Conservation (phyloP, 805 yeast species). For the Pichia rugopelliculosa region DNA sequence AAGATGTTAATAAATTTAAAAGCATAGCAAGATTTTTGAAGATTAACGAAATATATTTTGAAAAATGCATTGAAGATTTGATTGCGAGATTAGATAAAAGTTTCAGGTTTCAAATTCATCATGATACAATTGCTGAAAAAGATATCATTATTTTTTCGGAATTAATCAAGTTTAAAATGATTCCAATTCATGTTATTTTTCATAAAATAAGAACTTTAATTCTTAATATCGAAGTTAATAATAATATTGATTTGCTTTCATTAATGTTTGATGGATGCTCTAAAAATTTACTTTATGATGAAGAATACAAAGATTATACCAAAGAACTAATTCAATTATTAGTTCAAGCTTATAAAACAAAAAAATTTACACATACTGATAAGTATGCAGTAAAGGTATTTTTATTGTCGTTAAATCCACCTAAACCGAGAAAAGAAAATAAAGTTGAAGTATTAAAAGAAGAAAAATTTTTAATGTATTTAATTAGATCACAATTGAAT, state of each 20-base stretch:
- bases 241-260: conserved; percentile 61
- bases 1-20: conserved; percentile 38
- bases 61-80: conserved; percentile 45
- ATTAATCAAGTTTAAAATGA: conserved; percentile 63
- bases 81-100: conserved; percentile 49
- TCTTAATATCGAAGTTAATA: conserved; percentile 40
- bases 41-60: conserved; percentile 42
- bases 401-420: conserved; percentile 49
- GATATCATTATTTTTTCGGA: conserved; percentile 63
- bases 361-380: conserved; percentile 44
- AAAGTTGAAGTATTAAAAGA: conserved; percentile 32
- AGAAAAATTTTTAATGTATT: conserved; percentile 39
- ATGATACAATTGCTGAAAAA: conserved; percentile 44
- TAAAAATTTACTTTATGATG: conserved; percentile 47
- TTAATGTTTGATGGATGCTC: conserved; percentile 74
- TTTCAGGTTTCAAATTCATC: conserved; percentile 53
- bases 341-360: conserved; percentile 41
- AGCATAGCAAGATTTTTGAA: conserved; percentile 63
- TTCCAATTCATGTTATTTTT: conserved; percentile 64
- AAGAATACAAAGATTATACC: conserved; percentile 53
- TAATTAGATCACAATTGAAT: conserved; percentile 47
- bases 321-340: conserved; percentile 54
- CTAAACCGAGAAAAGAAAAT: conserved; percentile 33
- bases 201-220: conserved; percentile 64
- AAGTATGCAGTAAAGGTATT: conserved; percentile 53